These are phyloP conservation scores for Mitragyna speciosa DNA, from an alignment of 257 asterid genomes.

Conservation along the genomic window DNA sequence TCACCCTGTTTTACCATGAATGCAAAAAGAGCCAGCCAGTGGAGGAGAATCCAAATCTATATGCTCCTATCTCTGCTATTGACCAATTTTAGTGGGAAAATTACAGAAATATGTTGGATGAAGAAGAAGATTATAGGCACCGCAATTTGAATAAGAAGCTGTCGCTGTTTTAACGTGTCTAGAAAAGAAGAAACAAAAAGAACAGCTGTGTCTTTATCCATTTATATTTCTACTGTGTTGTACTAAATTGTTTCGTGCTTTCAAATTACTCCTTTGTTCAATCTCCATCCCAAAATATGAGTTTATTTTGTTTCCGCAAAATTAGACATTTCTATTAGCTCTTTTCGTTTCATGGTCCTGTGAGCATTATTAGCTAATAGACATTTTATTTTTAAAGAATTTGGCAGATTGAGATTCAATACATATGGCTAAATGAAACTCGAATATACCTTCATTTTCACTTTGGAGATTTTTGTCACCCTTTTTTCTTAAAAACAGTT, in stretches of 20 bases:
- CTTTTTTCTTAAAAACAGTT: too few relatives aligned
- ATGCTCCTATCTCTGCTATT: neutral
- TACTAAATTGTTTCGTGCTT: neutral
- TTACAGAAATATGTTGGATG: neutral
- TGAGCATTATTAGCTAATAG: neutral
- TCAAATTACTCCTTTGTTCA: neutral
- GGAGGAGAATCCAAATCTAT: neutral
- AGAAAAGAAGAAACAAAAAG: neutral
- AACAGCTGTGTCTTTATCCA: neutral
- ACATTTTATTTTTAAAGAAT: neutral
- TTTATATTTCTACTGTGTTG: neutral
- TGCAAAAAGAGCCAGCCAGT: neutral
- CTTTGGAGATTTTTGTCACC: too few relatives aligned
- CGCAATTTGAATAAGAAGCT: neutral
- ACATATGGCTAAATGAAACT: too few relatives aligned
- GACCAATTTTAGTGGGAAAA: neutral
- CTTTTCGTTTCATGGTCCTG: neutral
- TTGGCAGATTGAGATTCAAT: neutral
- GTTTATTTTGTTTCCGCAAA: neutral
- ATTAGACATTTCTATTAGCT: neutral
- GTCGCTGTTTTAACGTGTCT: neutral
- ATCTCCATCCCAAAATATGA: neutral
- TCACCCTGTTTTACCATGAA: slow-evolving; percentile 16
- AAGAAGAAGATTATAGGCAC: too few relatives aligned
- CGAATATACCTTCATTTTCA: too few relatives aligned